Evolutionary conservation across 495 filamentous ascomycete genomes (phyloP).

Genomic region (Aspergillus bridgeri): DNA sequence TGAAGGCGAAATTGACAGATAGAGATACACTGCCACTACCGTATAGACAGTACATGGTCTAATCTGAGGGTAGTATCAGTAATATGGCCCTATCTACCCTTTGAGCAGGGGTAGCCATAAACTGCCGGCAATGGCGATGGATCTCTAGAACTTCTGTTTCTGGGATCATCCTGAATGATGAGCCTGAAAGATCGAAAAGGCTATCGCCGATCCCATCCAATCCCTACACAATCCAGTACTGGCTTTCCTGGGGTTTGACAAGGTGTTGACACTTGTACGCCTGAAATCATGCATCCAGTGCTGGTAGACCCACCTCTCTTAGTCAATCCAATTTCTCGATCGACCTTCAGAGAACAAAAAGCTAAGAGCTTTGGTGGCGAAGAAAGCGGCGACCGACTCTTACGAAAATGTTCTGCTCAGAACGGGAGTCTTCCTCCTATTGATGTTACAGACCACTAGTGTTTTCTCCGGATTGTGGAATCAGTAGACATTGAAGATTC

Average conservation of each 20-base stretch:
- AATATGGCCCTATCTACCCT: background rate
- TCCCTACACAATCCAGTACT: background rate
- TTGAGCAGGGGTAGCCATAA: background rate
- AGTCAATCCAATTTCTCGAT: background rate
- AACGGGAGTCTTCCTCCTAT: background rate
- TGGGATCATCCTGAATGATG: background rate
- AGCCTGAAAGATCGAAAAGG: background rate
- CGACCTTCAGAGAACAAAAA: background rate
- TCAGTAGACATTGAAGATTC: background rate
- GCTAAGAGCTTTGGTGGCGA: background rate
- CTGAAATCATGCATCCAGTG: slow-evolving; percentile 4
- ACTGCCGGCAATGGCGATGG: background rate
- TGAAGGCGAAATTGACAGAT: background rate
- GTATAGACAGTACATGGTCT: too few species aligned
- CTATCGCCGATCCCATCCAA: background rate
- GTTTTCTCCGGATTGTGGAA: background rate
- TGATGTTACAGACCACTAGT: background rate
- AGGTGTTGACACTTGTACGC: slow-evolving; percentile 3
- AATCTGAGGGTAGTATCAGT: too few species aligned
- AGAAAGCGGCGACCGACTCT: background rate
- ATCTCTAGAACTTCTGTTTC: background rate
- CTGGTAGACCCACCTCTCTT: background rate
- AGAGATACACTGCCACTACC: background rate
- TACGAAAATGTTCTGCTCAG: background rate
- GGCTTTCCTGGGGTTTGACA: background rate